These are phyloP conservation scores for Penicillium thymicola DNA, from an alignment of 2,329 filamentous ascomycete genomes.

Conservation along the genomic window DNA sequence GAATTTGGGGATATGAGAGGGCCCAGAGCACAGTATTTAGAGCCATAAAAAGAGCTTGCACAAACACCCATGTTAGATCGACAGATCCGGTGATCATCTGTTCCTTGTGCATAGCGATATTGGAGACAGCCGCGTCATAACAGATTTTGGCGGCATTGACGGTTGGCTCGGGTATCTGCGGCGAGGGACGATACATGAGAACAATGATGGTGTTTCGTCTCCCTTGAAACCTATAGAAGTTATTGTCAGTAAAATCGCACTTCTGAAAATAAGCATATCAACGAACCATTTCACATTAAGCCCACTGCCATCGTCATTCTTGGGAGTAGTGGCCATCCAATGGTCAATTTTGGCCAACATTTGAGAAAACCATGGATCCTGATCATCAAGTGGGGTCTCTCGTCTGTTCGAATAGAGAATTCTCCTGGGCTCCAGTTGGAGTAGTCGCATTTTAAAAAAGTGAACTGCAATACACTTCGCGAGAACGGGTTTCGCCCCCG, in stretches of 20 bases:
- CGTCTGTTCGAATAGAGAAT: conserved; percentile 83
- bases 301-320: conserved; percentile 63
- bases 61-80: conserved; percentile 91
- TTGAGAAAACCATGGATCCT: conserved; percentile 79
- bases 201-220: conserved; percentile 85
- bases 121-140: conserved; percentile 76
- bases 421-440: conserved; percentile 83
- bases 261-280: background rate
- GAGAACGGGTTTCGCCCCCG: conserved; percentile 66
- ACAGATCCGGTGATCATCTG: conserved; percentile 73
- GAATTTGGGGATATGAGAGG: conserved; percentile 80
- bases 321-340: conserved; percentile 76
- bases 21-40: conserved; percentile 91
- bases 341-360: conserved; percentile 75
- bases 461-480: conserved; percentile 89
- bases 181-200: conserved; percentile 83
- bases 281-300: conserved; percentile 79
- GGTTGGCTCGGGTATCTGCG: conserved; percentile 84
- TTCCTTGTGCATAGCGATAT: conserved; percentile 75
- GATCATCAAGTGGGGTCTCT: conserved; percentile 70
- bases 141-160: conserved; percentile 74
- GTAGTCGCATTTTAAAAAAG: conserved; percentile 84
- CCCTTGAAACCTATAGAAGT: conserved; percentile 53
- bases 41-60: conserved; percentile 84
- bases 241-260: background rate